Evolutionary conservation across 345 rosid genomes (phyloP), one percentile per base, ranked within the genome.

Genomic region (Salix viminalis): DNA sequence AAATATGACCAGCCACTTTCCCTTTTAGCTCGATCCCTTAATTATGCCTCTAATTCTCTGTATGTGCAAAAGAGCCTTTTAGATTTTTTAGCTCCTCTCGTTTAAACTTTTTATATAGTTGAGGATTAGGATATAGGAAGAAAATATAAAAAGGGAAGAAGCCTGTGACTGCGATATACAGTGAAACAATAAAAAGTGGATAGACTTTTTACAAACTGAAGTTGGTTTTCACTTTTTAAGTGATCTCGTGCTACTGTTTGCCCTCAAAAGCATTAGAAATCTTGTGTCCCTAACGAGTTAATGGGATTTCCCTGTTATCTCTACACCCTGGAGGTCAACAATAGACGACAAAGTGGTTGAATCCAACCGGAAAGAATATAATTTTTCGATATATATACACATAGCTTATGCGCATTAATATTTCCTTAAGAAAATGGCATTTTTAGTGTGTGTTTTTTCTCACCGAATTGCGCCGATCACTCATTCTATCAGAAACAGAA

Each of bases 291-390:
- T 75, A 30, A 15, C 24, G 52, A 56, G 69, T 16, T 69, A 75
- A 82, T 77, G 82, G 77, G 68, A 80, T 46, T 61, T 81, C 75
- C 62, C 86, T 81, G 74, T 69, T 50, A 23, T 23, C 39, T 58
- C 30, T 18, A 5, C 5, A 2, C 19, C 1, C 9, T n/a, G 37
- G 73, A 74, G 82, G 85, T 84, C 89, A 81, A 76, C 84, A 71
- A 68, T 74, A 76, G 72, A 78, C 72, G 84, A 86, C 89, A 84
- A 80, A 4, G 41, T 18, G 44, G 24, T 66, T 36, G 42, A 66
- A 41, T 41, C 44, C 44, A 41, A 41, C 11, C 11, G 44, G 44
- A 41, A 9, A 41, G 44, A 41, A 41, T 9, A 36, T 36, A 36
- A 5, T 9, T 41, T 41, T 41, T 41, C 12, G 44, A 41, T 9